These are phyloP conservation scores for Exophiala sideris DNA, from an alignment of 2,329 filamentous ascomycete species.

Conservation along the genomic window DNA sequence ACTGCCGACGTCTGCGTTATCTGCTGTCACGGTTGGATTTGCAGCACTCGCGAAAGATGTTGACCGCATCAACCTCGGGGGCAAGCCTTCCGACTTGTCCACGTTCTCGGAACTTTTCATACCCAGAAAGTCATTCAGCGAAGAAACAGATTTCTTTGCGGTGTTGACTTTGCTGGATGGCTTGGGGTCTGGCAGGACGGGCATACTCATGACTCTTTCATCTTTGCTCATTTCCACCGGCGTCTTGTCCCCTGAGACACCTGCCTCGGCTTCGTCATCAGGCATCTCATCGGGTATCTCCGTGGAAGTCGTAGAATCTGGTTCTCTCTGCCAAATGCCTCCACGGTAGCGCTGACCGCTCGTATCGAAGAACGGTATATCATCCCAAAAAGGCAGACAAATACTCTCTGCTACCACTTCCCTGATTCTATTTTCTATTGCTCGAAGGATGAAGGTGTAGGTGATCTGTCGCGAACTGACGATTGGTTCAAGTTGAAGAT, in stretches of 20 bases:
- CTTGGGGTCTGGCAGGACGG: conserved; percentile 38
- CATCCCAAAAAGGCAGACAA: conserved; percentile 93
- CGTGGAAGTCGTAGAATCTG: conserved; percentile 23
- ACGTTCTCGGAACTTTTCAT: conserved; percentile 29
- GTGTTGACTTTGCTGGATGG: conserved; percentile 38
- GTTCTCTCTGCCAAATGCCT: conserved; percentile 66
- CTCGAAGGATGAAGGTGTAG: conserved; percentile 83
- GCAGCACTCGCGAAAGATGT: conserved; percentile 62
- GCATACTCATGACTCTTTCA: conserved; percentile 36
- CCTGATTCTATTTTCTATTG: conserved; percentile 92
- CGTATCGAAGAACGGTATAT: conserved; percentile 85
- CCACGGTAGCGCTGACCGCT: conserved; percentile 74
- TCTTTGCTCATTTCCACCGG: conserved; percentile 26
- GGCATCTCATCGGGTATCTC: conserved; percentile 33
- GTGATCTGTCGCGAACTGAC: conserved; percentile 95
- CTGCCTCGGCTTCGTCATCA: conserved; percentile 31
- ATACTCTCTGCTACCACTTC: conserved; percentile 90
- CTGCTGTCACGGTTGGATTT: conserved; percentile 64
- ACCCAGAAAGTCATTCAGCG: conserved; percentile 22
- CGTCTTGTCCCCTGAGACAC: conserved; percentile 12
- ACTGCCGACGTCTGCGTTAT: conserved; percentile 64
- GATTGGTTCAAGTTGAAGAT: conserved; percentile 91
- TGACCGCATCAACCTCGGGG: conserved; percentile 57
- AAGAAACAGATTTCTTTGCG: conserved; percentile 31
- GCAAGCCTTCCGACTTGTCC: conserved; percentile 24